Conservation (phyloP, 495 filamentous ascomycete genomes). For the Jackrogersella multiformis region DNA sequence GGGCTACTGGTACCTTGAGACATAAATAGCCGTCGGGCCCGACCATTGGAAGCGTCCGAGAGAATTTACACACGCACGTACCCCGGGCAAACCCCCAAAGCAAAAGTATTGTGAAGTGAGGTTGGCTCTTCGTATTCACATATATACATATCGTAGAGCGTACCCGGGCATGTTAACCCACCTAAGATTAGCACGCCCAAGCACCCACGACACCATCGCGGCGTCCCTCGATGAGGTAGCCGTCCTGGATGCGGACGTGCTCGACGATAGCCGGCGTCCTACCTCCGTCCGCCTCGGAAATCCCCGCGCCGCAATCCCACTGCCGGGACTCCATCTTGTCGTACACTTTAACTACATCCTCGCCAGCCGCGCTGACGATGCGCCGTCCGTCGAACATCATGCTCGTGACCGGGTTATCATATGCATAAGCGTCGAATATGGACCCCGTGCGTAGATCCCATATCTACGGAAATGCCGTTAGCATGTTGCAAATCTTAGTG, state of each 20-base stretch:
- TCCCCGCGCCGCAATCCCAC: conserved; percentile 94
- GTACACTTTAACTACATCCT: conserved; percentile 95
- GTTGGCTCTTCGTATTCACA: conserved; percentile 15
- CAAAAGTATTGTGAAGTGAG: conserved; percentile 5
- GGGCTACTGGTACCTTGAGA: no score
- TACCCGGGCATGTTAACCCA: neutral
- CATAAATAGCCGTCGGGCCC: neutral
- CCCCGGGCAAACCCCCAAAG: neutral
- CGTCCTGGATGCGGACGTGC: conserved; percentile 89
- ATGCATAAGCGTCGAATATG: conserved; percentile 95
- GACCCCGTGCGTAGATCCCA: conserved; percentile 98
- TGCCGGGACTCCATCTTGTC: conserved; percentile 95
- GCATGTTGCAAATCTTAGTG: neutral
- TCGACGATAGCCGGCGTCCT: conserved; percentile 77
- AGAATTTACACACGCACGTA: neutral
- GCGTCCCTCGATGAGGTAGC: conserved; percentile 91
- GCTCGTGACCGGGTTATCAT: conserved; percentile 89
- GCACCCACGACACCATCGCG: conserved; percentile 88
- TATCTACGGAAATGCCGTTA: conserved; percentile 67
- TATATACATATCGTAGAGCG: conserved; percentile 26
- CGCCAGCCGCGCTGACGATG: conserved; percentile 90
- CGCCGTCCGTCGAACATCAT: conserved; percentile 97
- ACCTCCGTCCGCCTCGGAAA: conserved; percentile 68
- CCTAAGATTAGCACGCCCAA: conserved; percentile 77
- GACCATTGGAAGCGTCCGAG: neutral